Evolutionary conservation across 371 early-diverging fungal genomes (phyloP).

Genomic region (Neoconidiobolus thromboides): DNA sequence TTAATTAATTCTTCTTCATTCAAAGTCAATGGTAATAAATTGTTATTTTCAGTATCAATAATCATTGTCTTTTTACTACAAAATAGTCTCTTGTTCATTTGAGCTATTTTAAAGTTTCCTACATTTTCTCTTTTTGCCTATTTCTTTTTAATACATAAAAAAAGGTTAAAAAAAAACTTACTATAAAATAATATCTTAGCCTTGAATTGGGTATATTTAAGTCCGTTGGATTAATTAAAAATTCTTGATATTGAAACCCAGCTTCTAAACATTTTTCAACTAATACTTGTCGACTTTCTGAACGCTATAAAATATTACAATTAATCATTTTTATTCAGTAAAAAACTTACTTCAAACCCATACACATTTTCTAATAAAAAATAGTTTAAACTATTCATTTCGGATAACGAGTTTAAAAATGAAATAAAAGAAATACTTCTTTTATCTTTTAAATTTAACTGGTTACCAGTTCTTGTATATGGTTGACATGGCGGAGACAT

Average conservation of each 20-base stretch:
- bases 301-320: constrained; percentile 12
- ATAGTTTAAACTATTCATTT: constrained; percentile 39
- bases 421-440: constrained; percentile 34
- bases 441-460: constrained; percentile 50
- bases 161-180: too few relatives aligned
- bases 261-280: constrained; percentile 17
- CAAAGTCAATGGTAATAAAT: too few relatives aligned
- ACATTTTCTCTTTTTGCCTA: too few relatives aligned
- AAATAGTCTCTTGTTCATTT: too few relatives aligned
- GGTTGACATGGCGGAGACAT: constrained; percentile 79
- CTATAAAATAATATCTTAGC: constrained; percentile 33
- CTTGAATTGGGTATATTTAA: constrained; percentile 43
- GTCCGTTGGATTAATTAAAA: constrained; percentile 36
- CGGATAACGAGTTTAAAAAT: constrained; percentile 44
- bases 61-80: too few relatives aligned
- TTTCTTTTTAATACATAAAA: too few relatives aligned
- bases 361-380: constrained; percentile 67
- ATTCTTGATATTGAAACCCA: constrained; percentile 30
- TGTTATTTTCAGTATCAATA: too few relatives aligned
- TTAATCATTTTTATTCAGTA: not conserved
- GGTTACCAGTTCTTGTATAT: constrained; percentile 56
- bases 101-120: too few relatives aligned
- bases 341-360: constrained; percentile 46
- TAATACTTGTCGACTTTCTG: constrained; percentile 27
- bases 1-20: too few relatives aligned